Evolutionary conservation across 2,329 filamentous ascomycete genomes (phyloP), one percentile per base, ranked within the genome.

Genomic region (Xylaria sp.): DNA sequence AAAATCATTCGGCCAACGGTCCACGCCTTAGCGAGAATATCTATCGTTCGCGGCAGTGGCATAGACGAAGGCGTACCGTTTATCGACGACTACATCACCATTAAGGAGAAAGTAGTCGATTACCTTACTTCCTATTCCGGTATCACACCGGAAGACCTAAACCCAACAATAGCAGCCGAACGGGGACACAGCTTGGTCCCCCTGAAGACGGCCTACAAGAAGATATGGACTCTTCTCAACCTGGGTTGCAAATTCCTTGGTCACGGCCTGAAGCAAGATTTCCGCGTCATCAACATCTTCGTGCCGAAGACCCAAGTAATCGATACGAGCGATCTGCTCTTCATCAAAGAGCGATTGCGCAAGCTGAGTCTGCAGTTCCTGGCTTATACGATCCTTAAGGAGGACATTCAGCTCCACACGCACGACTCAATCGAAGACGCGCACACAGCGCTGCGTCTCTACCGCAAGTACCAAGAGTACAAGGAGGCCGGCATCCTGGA

Each of bases 371-470:
- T 99, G 18, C 90, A 93, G 34, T 97, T 97, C 72, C 77, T 99
- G 16, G 92, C 94, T 0, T 96, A 92, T 89, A 87, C 87, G 56
- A 82, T 99, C 7, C 85, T 99, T 48, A 92, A 92, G 68, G 91
- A 97, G 74, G 91, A 93, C 69, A 97, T 99, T 62, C 95, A 99
- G 75, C 83, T 91, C 69, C 89, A 91, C 66, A 91, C 87, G 5
- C 95, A 99, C 75, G 94, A 99, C 75, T 93, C 89, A 9, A 95
- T 99, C 66, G 94, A 97, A 74, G 94, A 99, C 73, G 92, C 94
- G 0, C 83, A 89, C 30, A 97, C 93, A 47, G 94, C 95, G 0
- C 80, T 97, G 47, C 90, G 91, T 71, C 79, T 99, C 7, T 99
- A 88, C 69, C 83, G 89, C 50, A 97, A 96, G 73, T 97, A 92